A percentile compares a stretch with the other conserved stretches of the same genome.
Evolutionary conservation across 2,329 filamentous ascomycete genomes (phyloP).

Genomic region (Aspergillus hiratsukae): DNA sequence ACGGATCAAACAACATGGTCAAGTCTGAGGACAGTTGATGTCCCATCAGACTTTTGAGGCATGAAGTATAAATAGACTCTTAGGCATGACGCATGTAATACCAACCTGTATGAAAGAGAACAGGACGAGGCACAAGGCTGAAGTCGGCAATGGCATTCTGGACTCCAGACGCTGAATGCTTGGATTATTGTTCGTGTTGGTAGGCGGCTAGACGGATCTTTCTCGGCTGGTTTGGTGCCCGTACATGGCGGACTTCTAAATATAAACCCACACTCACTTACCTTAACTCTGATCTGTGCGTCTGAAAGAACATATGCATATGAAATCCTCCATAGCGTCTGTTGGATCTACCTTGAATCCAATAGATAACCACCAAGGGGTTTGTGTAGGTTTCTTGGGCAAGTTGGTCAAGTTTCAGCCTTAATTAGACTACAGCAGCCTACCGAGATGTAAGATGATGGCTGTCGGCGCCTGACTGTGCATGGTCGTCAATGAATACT

Average conservation of each 20-base stretch:
- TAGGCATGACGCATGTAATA: background rate
- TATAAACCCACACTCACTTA: background rate
- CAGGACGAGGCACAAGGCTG: background rate
- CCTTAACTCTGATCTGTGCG: background rate
- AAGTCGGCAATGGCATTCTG: background rate
- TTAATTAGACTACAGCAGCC: background rate
- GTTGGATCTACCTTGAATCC: background rate
- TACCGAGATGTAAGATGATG: background rate
- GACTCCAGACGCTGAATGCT: background rate
- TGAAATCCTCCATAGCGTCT: background rate
- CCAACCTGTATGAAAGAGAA: background rate
- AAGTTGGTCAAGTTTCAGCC: background rate
- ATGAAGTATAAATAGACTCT: background rate
- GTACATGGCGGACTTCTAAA: background rate
- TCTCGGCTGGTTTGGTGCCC: background rate
- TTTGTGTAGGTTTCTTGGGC: background rate
- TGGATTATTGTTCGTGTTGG: background rate
- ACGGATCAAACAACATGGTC: background rate
- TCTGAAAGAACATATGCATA: background rate
- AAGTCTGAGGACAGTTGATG: background rate
- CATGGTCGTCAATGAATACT: constrained; percentile 1
- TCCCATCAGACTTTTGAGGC: background rate
- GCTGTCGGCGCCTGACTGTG: background rate
- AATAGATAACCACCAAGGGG: background rate
- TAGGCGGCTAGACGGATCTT: background rate